A percentile compares a stretch with the other conserved stretches of the same genome.
Evolutionary conservation across 345 rosid genomes (phyloP).

Genomic region (Euphorbia lathyris): DNA sequence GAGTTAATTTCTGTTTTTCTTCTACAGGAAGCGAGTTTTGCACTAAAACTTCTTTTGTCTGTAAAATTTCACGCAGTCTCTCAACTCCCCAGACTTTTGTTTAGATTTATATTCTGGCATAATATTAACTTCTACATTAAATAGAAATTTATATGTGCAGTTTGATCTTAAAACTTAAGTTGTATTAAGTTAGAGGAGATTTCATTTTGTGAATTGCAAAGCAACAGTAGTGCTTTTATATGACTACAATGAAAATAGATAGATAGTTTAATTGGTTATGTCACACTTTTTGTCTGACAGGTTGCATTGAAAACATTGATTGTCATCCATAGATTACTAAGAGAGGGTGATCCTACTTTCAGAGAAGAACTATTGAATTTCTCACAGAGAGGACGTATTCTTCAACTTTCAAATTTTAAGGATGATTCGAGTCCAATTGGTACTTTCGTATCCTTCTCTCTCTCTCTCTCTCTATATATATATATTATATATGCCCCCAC

Average conservation of each 20-base stretch:
- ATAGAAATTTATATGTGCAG: not conserved
- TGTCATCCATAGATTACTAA: conserved; percentile 81
- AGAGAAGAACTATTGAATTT: conserved; percentile 81
- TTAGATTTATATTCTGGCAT: not conserved
- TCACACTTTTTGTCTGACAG: conserved; percentile 31
- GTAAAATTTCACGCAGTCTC: not conserved
- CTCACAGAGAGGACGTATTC: conserved; percentile 79
- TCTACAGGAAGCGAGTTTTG: not conserved
- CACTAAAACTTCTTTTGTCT: too few relatives aligned
- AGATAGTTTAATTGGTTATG: not conserved
- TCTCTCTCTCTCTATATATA: not conserved
- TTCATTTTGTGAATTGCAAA: not conserved
- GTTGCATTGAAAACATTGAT: conserved; percentile 89
- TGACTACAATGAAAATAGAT: not conserved
- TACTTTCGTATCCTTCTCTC: conserved; percentile 19
- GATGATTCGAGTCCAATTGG: conserved; percentile 98
- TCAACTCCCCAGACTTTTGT: not conserved
- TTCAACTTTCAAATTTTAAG: conserved; percentile 91
- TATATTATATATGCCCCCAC: not conserved
- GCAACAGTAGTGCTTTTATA: not conserved
- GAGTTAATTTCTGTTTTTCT: not conserved
- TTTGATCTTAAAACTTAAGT: not conserved
- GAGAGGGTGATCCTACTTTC: conserved; percentile 95
- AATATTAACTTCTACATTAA: not conserved
- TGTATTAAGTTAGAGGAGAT: not conserved